These are phyloP conservation scores for Excoecaria agallocha DNA, from an alignment of 345 rosid genomes.

Conservation along the genomic window DNA sequence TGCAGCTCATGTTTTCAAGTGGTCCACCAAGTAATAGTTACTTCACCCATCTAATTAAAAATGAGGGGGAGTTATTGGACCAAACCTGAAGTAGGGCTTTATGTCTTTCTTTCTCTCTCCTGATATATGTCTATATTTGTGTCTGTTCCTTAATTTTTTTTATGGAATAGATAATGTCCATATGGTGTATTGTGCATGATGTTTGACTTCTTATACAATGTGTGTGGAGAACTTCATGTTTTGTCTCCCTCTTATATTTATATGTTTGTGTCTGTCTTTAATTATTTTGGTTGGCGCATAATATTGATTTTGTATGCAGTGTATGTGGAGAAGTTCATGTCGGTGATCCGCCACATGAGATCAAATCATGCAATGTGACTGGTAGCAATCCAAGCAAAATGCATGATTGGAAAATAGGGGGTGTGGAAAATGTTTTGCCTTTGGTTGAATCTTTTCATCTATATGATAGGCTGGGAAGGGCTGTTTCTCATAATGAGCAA, in stretches of 20 bases:
- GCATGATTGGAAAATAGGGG: slow-evolving; percentile 45
- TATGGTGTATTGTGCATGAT: not conserved
- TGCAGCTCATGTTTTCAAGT: not conserved
- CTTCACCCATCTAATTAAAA: not conserved
- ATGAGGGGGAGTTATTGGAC: not conserved
- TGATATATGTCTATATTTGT: not conserved
- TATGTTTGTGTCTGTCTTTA: not conserved
- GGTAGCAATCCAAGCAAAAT: slow-evolving; percentile 42
- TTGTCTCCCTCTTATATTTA: not conserved
- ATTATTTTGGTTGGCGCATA: not conserved
- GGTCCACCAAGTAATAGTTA: not conserved
- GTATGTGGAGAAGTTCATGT: slow-evolving; percentile 51
- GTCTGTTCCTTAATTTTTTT: not conserved
- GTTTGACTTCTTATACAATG: too few relatives aligned
- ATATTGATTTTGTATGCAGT: slow-evolving; percentile 27
- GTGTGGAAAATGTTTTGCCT: slow-evolving; percentile 36
- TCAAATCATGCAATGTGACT: slow-evolving; percentile 38
- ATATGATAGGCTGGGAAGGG: slow-evolving; percentile 56
- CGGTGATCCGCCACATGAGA: slow-evolving; percentile 42
- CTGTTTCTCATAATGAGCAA: slow-evolving; percentile 46
- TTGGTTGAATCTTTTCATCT: slow-evolving; percentile 50
- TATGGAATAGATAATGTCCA: not conserved
- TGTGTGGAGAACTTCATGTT: too few relatives aligned
- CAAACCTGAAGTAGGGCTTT: not conserved
- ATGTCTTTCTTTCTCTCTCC: not conserved